Evolutionary conservation across 768 basidiomycete genomes (phyloP).

Genomic region (Leucosporidium yakuticum): DNA sequence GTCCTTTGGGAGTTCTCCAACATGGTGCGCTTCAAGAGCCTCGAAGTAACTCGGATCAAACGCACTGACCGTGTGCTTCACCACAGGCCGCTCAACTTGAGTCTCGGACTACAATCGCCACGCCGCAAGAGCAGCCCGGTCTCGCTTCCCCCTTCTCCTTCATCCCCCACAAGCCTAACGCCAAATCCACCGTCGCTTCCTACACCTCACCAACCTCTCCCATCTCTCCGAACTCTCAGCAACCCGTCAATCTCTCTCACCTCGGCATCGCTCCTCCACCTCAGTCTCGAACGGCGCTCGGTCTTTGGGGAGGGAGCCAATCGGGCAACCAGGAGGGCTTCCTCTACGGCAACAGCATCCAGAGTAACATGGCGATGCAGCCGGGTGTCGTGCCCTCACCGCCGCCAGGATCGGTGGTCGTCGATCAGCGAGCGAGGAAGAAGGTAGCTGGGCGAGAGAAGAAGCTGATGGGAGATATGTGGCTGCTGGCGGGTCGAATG

Average conservation of each 20-base stretch:
- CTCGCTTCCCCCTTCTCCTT: slow-evolving; percentile 12
- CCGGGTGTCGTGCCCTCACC: slow-evolving; percentile 12
- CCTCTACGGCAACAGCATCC: slow-evolving; percentile 21
- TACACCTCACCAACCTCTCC: slow-evolving; percentile 2
- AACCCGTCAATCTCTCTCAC: slow-evolving; percentile 17
- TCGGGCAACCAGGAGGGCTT: slow-evolving; percentile 26
- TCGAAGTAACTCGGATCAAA: background rate
- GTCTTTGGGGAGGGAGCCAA: slow-evolving; percentile 18
- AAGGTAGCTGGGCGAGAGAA: slow-evolving; percentile 59
- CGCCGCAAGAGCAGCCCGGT: slow-evolving; percentile 28
- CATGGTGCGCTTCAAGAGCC: slow-evolving; percentile 53
- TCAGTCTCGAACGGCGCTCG: slow-evolving; percentile 21
- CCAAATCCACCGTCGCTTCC: slow-evolving; percentile 5
- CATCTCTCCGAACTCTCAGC: slow-evolving; percentile 2
- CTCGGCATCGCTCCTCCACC: slow-evolving; percentile 25
- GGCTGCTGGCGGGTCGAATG: slow-evolving; percentile 75
- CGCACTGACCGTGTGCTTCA: background rate
- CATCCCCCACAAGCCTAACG: slow-evolving; percentile 4
- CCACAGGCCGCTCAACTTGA: slow-evolving; percentile 30
- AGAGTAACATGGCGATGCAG: slow-evolving; percentile 18
- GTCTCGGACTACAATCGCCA: slow-evolving; percentile 27
- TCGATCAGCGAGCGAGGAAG: slow-evolving; percentile 27
- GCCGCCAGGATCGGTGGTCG: slow-evolving; percentile 19
- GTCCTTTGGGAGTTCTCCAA: slow-evolving; percentile 78
- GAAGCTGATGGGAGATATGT: slow-evolving; percentile 84